Percentiles rank a stretch among this genome's conserved stretches.
phyloP scores from a whole-genome alignment of 1,284 basidiomycete species.

The Cutaneotrichosporon spelunceum region DNA sequence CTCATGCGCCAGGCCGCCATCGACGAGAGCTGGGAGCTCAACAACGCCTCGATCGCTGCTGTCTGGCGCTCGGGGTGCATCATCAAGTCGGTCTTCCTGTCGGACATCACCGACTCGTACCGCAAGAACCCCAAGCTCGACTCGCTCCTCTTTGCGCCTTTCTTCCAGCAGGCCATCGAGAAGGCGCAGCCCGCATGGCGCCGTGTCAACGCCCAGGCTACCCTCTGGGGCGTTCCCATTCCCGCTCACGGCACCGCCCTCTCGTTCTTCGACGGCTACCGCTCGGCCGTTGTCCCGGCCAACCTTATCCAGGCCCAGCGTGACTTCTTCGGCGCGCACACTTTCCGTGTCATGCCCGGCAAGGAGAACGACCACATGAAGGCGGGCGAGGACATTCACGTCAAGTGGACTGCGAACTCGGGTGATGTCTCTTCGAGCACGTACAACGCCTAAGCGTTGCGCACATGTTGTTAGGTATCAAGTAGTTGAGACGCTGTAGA shows the following conservation, averaged over 20 bases:
- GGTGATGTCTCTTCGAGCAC: slow-evolving; percentile 73
- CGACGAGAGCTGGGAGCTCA: slow-evolving; percentile 66
- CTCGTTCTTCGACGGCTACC: slow-evolving; percentile 98
- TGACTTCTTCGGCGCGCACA: slow-evolving; percentile 67
- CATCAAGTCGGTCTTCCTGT: slow-evolving; percentile 92
- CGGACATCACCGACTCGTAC: slow-evolving; percentile 90
- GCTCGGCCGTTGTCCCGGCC: slow-evolving; percentile 80
- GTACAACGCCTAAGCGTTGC: slow-evolving; percentile 71
- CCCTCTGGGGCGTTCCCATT: slow-evolving; percentile 95
- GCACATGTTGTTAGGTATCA: neutral
- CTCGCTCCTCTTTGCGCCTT: slow-evolving; percentile 92
- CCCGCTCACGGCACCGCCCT: slow-evolving; percentile 95
- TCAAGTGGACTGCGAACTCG: slow-evolving; percentile 56
- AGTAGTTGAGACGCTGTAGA: slow-evolving; percentile 7
- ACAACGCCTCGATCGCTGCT: slow-evolving; percentile 90
- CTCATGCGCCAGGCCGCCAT: slow-evolving; percentile 98
- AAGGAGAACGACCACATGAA: slow-evolving; percentile 80
- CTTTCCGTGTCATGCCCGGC: slow-evolving; percentile 84
- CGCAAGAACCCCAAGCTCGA: slow-evolving; percentile 81
- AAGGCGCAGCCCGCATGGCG: slow-evolving; percentile 97
- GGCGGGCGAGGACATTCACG: slow-evolving; percentile 75
- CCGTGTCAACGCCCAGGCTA: slow-evolving; percentile 91
- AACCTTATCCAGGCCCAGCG: slow-evolving; percentile 90
- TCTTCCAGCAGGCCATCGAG: slow-evolving; percentile 96
- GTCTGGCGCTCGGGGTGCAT: slow-evolving; percentile 99